Percentiles rank a stretch among this genome's conserved stretches.
phyloP scores from a whole-genome alignment of 2,329 filamentous ascomycete genomes.

The Fusarium bulbicola region DNA sequence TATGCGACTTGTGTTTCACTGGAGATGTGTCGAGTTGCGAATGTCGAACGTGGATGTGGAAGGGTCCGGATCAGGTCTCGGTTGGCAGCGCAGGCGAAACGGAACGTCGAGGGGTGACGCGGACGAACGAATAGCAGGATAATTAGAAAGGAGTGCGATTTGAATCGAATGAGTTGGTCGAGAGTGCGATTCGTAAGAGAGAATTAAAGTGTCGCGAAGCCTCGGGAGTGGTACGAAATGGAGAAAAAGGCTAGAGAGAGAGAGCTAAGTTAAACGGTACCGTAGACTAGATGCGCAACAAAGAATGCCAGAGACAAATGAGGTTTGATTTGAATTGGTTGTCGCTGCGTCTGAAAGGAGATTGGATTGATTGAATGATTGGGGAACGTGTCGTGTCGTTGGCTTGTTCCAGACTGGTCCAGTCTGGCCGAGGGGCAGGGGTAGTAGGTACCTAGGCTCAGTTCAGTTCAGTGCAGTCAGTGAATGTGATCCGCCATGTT shows the following conservation, averaged over 20 bases:
- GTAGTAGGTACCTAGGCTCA: neutral
- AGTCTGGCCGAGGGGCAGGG: neutral
- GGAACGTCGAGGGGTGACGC: constrained; percentile 18
- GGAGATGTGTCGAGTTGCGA: neutral
- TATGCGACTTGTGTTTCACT: constrained; percentile 15
- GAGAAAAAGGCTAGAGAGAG: constrained; percentile 13
- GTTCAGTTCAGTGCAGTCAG: neutral
- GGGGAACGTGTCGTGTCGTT: constrained; percentile 33
- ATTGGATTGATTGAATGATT: constrained; percentile 17
- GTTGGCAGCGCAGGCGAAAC: constrained; percentile 17
- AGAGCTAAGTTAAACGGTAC: neutral
- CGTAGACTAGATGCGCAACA: constrained; percentile 25
- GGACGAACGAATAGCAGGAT: constrained; percentile 26
- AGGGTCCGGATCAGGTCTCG: constrained; percentile 29
- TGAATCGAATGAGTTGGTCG: neutral
- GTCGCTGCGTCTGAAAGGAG: constrained; percentile 38
- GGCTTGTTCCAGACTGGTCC: constrained; percentile 32
- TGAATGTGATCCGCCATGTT: constrained; percentile 31
- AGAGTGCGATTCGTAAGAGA: constrained; percentile 16
- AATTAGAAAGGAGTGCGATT: constrained; percentile 26
- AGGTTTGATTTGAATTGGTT: constrained; percentile 33
- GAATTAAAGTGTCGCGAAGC: constrained; percentile 12
- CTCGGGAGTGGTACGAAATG: neutral
- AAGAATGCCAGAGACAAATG: constrained; percentile 41
- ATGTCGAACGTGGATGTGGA: constrained; percentile 12